Evolutionary conservation across 2,329 filamentous ascomycete species (phyloP), one percentile per base, ranked within the genome.

Genomic region (Neodidymelliopsis sp.): DNA sequence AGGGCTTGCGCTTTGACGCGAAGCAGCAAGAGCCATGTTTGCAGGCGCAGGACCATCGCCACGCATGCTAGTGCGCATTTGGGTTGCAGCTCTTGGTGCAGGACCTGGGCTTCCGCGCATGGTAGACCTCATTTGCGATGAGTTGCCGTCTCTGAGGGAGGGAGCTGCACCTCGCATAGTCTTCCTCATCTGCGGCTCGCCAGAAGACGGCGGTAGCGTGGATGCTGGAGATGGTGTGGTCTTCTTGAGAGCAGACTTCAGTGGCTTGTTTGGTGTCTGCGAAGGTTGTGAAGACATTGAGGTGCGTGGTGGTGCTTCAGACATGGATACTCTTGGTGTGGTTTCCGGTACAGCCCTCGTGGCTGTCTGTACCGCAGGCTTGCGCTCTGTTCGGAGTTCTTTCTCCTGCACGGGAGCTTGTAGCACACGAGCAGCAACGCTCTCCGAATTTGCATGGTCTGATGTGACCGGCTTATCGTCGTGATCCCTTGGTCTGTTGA

Each of bases 401-500:
- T 46, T 35, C 13, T 57, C 38, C 22, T 45, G 30, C n/a, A 47
- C 51, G 7, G 58, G 54, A 12, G 53, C 56, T 39, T 59, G 47
- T 16, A 43, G 31, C 11, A 54, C 59, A 24, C 43, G 45, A 39
- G 47, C 40, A 15, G 42, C 38, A 7, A 47, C 49, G 15, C 31
- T 38, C n/a, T 45, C 38, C 11, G 44, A 27, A 29, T 46, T 46
- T 4, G 49, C 16, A 15, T 18, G 20, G 22, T 30, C 23, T 27
- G 50, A 34, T 10, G 15, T 12, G 22, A 35, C 2, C 7, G 36
- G 61, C 60, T 27, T 53, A 10, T 50, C 23, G 25, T 27, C 53
- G 6, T 81, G 81, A 31, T 85, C 82, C 63, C 86, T 84, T 23
- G 87, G 81, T 2, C 78, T 76, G 6, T 81, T 85, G 6, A 91